These are phyloP conservation scores for Mimosa bimucronata DNA, from an alignment of 306 rosid species.

Conservation along the genomic window DNA sequence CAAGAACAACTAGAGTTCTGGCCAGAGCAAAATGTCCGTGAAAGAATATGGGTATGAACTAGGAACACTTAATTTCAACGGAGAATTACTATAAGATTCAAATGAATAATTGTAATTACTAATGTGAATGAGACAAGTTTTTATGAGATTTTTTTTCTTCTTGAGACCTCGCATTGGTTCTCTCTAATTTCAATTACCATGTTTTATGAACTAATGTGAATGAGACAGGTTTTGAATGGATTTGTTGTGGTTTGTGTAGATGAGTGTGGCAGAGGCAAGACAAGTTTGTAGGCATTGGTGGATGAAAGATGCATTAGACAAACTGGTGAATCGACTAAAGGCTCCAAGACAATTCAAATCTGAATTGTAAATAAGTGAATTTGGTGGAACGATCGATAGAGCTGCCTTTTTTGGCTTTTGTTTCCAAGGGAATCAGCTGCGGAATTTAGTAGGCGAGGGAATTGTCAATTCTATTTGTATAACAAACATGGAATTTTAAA, in stretches of 20 bases:
- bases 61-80: neutral
- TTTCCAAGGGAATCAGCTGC: neutral
- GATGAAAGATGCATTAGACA: slow-evolving; percentile 94
- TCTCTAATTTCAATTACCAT: too few relatives aligned
- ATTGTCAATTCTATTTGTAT: neutral
- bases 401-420: slow-evolving; percentile 30
- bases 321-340: slow-evolving; percentile 58
- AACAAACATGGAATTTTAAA: neutral
- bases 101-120: too few relatives aligned
- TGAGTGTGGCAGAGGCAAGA: slow-evolving; percentile 76
- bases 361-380: slow-evolving; percentile 42
- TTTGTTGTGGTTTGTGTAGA: slow-evolving; percentile 46
- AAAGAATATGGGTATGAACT: slow-evolving; percentile 72
- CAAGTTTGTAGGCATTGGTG: slow-evolving; percentile 89
- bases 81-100: neutral
- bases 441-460: neutral
- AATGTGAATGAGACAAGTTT: neutral
- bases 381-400: slow-evolving; percentile 21
- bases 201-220: neutral
- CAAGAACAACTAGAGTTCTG: slow-evolving; percentile 80
- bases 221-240: neutral
- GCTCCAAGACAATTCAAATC: slow-evolving; percentile 42
- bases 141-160: too few relatives aligned
- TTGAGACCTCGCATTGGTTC: too few relatives aligned
- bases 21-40: slow-evolving; percentile 84